Evolutionary conservation across 1,139 yeast species (phyloP), one percentile per base, ranked within the genome.

Genomic region (Magnusiomyces sp.): DNA sequence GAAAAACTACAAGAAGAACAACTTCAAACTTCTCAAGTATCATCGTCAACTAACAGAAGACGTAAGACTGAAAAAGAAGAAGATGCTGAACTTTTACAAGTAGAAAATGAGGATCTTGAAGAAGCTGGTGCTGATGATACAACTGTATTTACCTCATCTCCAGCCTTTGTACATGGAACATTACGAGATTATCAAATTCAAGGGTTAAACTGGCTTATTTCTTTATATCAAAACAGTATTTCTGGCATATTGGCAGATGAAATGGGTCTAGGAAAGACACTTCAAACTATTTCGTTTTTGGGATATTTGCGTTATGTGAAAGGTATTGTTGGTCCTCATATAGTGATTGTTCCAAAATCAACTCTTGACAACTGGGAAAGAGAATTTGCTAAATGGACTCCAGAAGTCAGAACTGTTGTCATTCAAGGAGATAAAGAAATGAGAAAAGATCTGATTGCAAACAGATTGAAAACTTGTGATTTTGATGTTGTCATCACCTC

Each of bases 241-340:
- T 81, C 94, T 1, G 97, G 97, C 46, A 90, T 92, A 46, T 74
- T 92, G 53, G 98, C 98, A 9, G 98, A 92, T 68, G 98, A 92
- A 67, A 92, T 92, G 98, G 98, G 98, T 1, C 75, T 92, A 52
- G 98, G 98, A 53, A 92, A 92, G 65, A 92, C 98, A 1, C 73
- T 92, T 53, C 98, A 92, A 66, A 88, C 97, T 0, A 88, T 92
- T 53, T 80, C 97, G 5, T 90, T 92, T 59, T 70, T 92, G 51
- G 98, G 96, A 0, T 89, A 86, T 65, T 70, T 92, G 53, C 75
- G 97, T 56, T 87, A 85, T 62, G 73, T 83, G 50, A 81, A 81
- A 59, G 77, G 80, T 46, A 76, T 86, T 17, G 81, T 79, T 55
- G 98, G 98, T 0, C 98, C 98, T 0, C 90, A 84, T 63, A 79